phyloP scores from a whole-genome alignment of 2,329 filamentous ascomycete species.

The Trichoderma sp. region DNA sequence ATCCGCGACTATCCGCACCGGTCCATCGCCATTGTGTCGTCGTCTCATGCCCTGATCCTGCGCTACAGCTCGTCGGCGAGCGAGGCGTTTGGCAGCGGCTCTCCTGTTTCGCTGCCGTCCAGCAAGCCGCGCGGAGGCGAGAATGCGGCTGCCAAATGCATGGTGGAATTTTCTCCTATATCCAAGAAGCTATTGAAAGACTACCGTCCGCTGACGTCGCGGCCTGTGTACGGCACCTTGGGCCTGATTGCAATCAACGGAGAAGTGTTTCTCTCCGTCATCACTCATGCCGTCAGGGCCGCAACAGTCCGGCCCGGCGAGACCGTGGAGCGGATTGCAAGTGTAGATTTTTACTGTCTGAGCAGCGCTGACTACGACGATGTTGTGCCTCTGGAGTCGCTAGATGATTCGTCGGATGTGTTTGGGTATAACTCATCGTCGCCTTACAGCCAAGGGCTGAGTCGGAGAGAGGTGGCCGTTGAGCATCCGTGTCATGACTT shows the following conservation, averaged over 20 bases:
- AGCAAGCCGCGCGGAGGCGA: slow-evolving; percentile 46
- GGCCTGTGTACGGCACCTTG: slow-evolving; percentile 79
- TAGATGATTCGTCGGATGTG: slow-evolving; percentile 51
- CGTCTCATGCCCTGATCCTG: slow-evolving; percentile 78
- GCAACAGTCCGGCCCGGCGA: slow-evolving; percentile 84
- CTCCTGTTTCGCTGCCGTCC: slow-evolving; percentile 52
- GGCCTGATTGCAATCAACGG: slow-evolving; percentile 80
- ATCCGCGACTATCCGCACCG: slow-evolving; percentile 85
- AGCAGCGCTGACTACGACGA: slow-evolving; percentile 85
- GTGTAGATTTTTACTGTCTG: slow-evolving; percentile 89
- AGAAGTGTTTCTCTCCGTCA: slow-evolving; percentile 88
- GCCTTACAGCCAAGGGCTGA: slow-evolving; percentile 44
- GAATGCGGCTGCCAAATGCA: slow-evolving; percentile 61
- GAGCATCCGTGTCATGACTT: slow-evolving; percentile 90
- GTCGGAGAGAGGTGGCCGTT: slow-evolving; percentile 65
- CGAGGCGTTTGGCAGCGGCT: slow-evolving; percentile 59
- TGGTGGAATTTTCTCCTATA: slow-evolving; percentile 78
- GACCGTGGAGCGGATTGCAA: slow-evolving; percentile 81
- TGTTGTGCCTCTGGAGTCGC: slow-evolving; percentile 56
- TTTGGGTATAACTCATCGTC: slow-evolving; percentile 47
- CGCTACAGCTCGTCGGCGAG: slow-evolving; percentile 69
- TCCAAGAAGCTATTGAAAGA: slow-evolving; percentile 67
- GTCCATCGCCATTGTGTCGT: slow-evolving; percentile 80
- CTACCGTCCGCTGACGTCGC: slow-evolving; percentile 71
- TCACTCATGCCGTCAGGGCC: slow-evolving; percentile 74